Percentiles rank a stretch among this genome's conserved stretches.
Conservation (phyloP, 371 early-diverging fungal species). For the Fennellomyces sp. region DNA sequence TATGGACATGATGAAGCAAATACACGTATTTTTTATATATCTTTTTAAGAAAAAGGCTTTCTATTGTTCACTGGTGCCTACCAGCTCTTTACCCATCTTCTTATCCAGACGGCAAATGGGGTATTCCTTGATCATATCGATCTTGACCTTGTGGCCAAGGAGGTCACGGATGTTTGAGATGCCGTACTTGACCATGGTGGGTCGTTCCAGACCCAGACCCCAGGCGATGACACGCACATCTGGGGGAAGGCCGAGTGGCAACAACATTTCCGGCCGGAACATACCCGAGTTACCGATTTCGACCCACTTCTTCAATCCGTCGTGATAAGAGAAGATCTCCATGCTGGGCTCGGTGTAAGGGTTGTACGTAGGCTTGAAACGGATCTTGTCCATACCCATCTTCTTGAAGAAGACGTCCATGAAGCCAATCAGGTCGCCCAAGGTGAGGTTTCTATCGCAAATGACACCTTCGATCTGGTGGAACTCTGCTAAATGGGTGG, state of each 20-base stretch:
- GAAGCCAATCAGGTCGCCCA: constrained; percentile 98
- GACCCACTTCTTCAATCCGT: constrained; percentile 95
- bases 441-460: constrained; percentile 93
- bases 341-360: constrained; percentile 99
- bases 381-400: constrained; percentile 94
- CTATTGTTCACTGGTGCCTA: constrained; percentile 28
- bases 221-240: constrained; percentile 99
- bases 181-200: constrained; percentile 99
- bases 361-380: constrained; percentile 99
- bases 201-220: constrained; percentile 99
- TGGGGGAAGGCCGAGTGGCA: constrained; percentile 95
- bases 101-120: constrained; percentile 88
- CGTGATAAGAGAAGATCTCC: constrained; percentile 99
- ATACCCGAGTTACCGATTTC: constrained; percentile 99
- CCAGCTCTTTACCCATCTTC: constrained; percentile 74
- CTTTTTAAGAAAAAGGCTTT: background rate
- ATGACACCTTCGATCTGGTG: constrained; percentile 99
- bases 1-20: background rate
- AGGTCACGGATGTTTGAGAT: constrained; percentile 98
- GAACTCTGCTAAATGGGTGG: constrained; percentile 99
- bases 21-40: background rate
- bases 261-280: constrained; percentile 99
- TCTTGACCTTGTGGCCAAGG: constrained; percentile 98
- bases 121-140: constrained; percentile 93
- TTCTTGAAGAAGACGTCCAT: constrained; percentile 98